phyloP scores from a whole-genome alignment of 345 rosid genomes.

The Boechera stricta region DNA sequence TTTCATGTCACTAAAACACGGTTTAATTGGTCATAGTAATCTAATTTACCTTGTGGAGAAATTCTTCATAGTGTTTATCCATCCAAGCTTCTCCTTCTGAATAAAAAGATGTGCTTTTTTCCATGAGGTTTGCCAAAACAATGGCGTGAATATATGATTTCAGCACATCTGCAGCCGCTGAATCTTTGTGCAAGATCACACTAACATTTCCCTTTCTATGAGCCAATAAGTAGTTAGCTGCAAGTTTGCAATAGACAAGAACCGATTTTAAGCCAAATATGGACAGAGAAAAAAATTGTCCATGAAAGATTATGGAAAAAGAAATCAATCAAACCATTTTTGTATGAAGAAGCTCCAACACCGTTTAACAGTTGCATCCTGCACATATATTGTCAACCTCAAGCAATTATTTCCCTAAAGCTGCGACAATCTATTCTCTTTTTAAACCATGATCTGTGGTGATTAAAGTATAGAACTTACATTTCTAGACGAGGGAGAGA shows the following conservation, averaged over 20 bases:
- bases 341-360: constrained; percentile 38
- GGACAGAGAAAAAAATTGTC: background rate
- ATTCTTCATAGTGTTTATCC: constrained; percentile 64
- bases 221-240: constrained; percentile 72
- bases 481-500: constrained; percentile 65
- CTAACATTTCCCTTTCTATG: constrained; percentile 56
- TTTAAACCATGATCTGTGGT: background rate
- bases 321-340: constrained; percentile 35
- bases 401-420: background rate
- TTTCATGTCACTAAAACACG: background rate
- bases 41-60: constrained; percentile 62
- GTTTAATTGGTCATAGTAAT: background rate
- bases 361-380: constrained; percentile 46
- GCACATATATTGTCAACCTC: constrained; percentile 22
- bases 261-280: constrained; percentile 2
- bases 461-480: constrained; percentile 53
- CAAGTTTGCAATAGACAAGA: background rate
- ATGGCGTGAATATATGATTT: constrained; percentile 78
- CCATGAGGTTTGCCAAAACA: constrained; percentile 53
- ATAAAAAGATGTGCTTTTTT: constrained; percentile 35
- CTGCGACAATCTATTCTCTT: background rate
- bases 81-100: constrained; percentile 78
- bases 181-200: constrained; percentile 67
- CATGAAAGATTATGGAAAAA: constrained; percentile 3
- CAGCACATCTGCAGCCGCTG: constrained; percentile 66